A percentile compares a stretch with the other conserved stretches of the same genome.
Conservation (phyloP, 1,284 basidiomycete genomes). For the Apiotrichum akiyoshidainum region DNA sequence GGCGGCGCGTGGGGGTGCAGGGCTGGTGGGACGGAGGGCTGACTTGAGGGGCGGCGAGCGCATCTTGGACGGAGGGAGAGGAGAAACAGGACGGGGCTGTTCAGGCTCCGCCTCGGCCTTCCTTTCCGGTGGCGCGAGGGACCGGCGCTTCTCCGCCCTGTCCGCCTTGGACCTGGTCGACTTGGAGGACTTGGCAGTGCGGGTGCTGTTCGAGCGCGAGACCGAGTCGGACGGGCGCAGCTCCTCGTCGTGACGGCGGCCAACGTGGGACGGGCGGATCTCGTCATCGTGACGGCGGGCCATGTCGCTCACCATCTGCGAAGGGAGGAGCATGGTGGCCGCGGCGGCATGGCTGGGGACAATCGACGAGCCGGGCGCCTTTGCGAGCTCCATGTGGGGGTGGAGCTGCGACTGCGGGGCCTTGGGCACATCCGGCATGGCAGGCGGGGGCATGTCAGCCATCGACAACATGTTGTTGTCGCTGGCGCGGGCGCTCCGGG, state of each 20-base stretch:
- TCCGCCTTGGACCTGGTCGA: conserved; percentile 16
- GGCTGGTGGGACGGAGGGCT: conserved; percentile 43
- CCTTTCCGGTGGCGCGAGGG: conserved; percentile 4
- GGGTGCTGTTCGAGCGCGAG: conserved; percentile 25
- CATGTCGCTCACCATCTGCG: conserved; percentile 6
- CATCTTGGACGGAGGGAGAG: conserved; percentile 41
- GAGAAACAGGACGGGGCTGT: conserved; percentile 17
- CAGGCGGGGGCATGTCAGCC: conserved; percentile 32
- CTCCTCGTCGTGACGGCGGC: conserved; percentile 11
- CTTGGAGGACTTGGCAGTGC: conserved; percentile 2
- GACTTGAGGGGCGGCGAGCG: conserved; percentile 48
- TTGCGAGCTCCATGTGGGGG: conserved; percentile 40
- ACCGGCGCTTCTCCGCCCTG: not conserved
- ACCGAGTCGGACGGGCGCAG: conserved; percentile 25
- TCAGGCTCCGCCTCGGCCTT: not conserved
- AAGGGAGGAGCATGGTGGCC: conserved; percentile 10
- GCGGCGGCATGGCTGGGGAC: conserved; percentile 12
- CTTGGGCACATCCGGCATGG: conserved; percentile 49
- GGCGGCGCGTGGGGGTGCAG: conserved; percentile 17
- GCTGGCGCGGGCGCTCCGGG: conserved; percentile 21
- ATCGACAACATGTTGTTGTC: conserved; percentile 40
- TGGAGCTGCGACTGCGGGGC: conserved; percentile 45
- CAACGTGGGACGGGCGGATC: too few species aligned
- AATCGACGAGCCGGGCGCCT: conserved; percentile 44
- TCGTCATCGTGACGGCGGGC: not conserved